These are phyloP conservation scores for Actinomortierella wolfii DNA, from an alignment of 371 early-diverging fungal species.

Conservation along the genomic window DNA sequence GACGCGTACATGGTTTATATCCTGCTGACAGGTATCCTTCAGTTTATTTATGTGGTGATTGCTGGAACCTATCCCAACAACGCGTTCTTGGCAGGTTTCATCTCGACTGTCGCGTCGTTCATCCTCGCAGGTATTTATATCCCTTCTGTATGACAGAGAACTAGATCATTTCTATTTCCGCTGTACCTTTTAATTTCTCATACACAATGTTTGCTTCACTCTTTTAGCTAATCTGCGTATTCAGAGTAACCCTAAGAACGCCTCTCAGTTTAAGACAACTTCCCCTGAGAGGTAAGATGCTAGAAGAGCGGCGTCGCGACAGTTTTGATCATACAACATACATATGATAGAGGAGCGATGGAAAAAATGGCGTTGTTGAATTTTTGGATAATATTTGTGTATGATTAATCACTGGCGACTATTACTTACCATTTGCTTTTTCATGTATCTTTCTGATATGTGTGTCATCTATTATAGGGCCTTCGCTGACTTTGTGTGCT, in stretches of 20 bases:
- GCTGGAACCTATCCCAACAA: slow-evolving; percentile 97
- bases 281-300: slow-evolving; percentile 61
- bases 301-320: no score
- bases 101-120: slow-evolving; percentile 90
- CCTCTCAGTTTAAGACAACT: slow-evolving; percentile 50
- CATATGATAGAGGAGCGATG: slow-evolving; percentile 3
- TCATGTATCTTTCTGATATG: background rate
- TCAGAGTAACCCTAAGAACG: slow-evolving; percentile 74
- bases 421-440: background rate
- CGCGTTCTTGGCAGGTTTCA: slow-evolving; percentile 95
- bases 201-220: background rate
- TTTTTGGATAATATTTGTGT: slow-evolving; percentile 1
- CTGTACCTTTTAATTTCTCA: background rate
- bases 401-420: background rate
- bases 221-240: slow-evolving; percentile 65
- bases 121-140: slow-evolving; percentile 81
- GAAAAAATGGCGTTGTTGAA: no score
- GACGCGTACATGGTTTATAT: slow-evolving; percentile 92
- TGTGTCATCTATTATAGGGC: slow-evolving; percentile 52
- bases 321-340: slow-evolving; percentile 1
- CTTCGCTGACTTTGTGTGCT: slow-evolving; percentile 78
- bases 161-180: background rate
- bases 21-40: slow-evolving; percentile 83
- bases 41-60: slow-evolving; percentile 84
- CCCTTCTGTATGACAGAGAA: background rate